These are phyloP conservation scores for Balakata baccata DNA, from an alignment of 345 rosid species.

Conservation along the genomic window DNA sequence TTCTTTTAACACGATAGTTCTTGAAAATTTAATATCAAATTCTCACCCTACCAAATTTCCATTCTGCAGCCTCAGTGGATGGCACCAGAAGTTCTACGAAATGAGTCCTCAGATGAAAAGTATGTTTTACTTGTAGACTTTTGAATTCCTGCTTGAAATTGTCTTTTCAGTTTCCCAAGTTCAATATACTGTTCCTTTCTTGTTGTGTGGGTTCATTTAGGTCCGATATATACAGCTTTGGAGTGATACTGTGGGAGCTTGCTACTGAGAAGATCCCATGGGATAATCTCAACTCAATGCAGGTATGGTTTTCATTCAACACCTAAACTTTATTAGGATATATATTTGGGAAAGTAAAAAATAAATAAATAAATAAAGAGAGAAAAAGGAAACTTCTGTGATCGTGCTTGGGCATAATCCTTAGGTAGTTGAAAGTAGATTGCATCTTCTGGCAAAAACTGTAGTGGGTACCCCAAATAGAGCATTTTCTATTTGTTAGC, in stretches of 20 bases:
- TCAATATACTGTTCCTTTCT: neutral
- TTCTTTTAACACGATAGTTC: neutral
- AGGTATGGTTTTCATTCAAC: constrained; percentile 44
- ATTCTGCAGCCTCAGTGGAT: constrained; percentile 94
- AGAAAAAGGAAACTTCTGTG: neutral
- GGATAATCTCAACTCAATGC: constrained; percentile 94
- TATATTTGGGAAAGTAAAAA: neutral
- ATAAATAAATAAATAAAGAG: too few species aligned
- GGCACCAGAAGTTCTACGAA: constrained; percentile 98
- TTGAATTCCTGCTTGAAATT: neutral
- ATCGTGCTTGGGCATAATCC: neutral
- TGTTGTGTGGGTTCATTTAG: constrained; percentile 36
- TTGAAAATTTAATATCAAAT: too few species aligned
- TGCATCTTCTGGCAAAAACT: neutral
- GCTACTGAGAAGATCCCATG: constrained; percentile 96
- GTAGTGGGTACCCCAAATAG: neutral
- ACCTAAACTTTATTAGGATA: neutral
- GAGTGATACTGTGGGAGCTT: constrained; percentile 92
- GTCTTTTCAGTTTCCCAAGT: neutral
- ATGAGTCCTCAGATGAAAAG: constrained; percentile 96
- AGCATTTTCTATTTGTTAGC: too few species aligned
- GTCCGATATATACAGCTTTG: constrained; percentile 95
- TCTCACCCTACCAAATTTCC: neutral
- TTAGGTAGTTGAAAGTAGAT: neutral
- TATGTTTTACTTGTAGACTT: constrained; percentile 31